These are phyloP conservation scores for Exophiala sp. DNA, from an alignment of 2,329 filamentous ascomycete species.

Conservation along the genomic window DNA sequence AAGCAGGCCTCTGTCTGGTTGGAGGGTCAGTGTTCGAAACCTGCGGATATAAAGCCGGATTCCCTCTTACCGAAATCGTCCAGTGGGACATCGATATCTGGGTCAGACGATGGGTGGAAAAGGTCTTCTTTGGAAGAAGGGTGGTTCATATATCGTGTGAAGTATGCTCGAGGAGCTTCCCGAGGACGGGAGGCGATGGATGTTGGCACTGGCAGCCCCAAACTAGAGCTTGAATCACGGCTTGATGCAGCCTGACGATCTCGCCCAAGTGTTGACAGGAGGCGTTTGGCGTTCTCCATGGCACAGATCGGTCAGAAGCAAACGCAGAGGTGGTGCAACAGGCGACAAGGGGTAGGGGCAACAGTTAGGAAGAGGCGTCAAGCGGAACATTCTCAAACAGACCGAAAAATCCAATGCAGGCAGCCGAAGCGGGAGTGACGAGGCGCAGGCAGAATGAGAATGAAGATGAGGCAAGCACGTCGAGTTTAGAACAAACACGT, in stretches of 20 bases:
- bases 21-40: conserved; percentile 2
- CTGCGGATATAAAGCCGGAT: neutral
- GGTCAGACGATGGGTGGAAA: neutral
- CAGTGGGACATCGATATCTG: conserved; percentile 13
- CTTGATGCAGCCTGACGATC: neutral
- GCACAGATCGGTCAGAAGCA: neutral
- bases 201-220: neutral
- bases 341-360: neutral
- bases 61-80: conserved; percentile 24
- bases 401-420: conserved; percentile 10
- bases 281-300: conserved; percentile 12
- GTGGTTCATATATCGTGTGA: neutral
- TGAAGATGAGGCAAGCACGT: conserved; percentile 9
- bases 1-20: conserved; percentile 21
- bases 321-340: conserved; percentile 3
- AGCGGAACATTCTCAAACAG: conserved; percentile 11
- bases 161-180: neutral
- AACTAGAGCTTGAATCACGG: conserved; percentile 1
- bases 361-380: conserved; percentile 6
- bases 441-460: conserved; percentile 2
- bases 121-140: neutral
- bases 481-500: conserved; percentile 3
- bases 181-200: neutral
- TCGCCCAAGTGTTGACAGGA: conserved; percentile 3
- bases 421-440: conserved; percentile 8